Evolutionary conservation across 768 basidiomycete species (phyloP).

Genomic region (Suillus placidus): DNA sequence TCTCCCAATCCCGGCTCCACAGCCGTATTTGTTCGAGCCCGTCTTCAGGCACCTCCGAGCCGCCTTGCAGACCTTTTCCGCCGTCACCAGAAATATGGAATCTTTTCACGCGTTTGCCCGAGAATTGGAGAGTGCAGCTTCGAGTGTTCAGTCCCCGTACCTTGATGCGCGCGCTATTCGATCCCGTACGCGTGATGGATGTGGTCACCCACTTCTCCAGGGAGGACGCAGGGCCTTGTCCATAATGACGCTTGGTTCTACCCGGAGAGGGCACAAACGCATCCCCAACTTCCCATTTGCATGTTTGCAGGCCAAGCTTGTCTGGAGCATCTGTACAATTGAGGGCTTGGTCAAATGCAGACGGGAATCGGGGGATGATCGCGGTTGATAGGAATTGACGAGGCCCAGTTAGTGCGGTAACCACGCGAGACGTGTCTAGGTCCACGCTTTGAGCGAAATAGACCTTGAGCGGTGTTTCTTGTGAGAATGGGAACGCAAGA

Average conservation of each 20-base stretch:
- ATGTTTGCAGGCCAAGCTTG: slow-evolving; percentile 45
- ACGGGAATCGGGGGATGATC: slow-evolving; percentile 56
- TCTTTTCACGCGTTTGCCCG: slow-evolving; percentile 43
- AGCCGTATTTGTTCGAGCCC: slow-evolving; percentile 49
- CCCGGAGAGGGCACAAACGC: slow-evolving; percentile 44
- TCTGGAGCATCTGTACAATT: slow-evolving; percentile 31
- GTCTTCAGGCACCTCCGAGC: slow-evolving; percentile 39
- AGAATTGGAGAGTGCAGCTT: slow-evolving; percentile 63
- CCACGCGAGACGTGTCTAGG: slow-evolving; percentile 39
- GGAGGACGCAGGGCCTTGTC: background rate
- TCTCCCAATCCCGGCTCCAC: slow-evolving; percentile 65
- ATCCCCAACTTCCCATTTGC: slow-evolving; percentile 47
- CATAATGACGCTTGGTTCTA: slow-evolving; percentile 16
- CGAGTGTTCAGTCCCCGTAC: slow-evolving; percentile 64
- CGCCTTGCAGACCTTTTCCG: slow-evolving; percentile 41
- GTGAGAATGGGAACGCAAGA: slow-evolving; percentile 63
- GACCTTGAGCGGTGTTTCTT: slow-evolving; percentile 63
- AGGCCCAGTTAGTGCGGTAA: slow-evolving; percentile 50
- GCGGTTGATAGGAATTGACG: slow-evolving; percentile 43
- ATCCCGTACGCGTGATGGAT: slow-evolving; percentile 42
- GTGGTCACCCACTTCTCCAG: slow-evolving; percentile 47
- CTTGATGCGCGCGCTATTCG: slow-evolving; percentile 48
- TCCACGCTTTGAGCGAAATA: slow-evolving; percentile 69
- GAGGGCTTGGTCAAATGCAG: slow-evolving; percentile 41
- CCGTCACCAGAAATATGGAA: slow-evolving; percentile 44